Percentiles rank a stretch among this genome's conserved stretches.
phyloP scores from a whole-genome alignment of 2,329 filamentous ascomycete species.

The Aaosphaeria pasadenensis region DNA sequence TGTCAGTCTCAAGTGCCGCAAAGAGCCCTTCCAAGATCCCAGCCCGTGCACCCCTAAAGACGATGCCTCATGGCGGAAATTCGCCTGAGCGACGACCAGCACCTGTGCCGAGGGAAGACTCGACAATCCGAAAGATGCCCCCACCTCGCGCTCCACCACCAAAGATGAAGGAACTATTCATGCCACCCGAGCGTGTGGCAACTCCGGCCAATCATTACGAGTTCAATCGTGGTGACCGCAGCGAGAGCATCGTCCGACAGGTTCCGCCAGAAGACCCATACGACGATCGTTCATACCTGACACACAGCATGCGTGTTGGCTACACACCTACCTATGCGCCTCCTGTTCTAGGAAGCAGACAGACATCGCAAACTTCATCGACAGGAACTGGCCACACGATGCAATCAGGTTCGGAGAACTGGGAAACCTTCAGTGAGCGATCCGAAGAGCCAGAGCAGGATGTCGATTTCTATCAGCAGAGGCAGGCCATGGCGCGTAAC shows the following conservation, averaged over 20 bases:
- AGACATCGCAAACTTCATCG: conserved; percentile 69
- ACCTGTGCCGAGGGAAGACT: conserved; percentile 26
- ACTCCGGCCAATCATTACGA: conserved; percentile 45
- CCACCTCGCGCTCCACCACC: conserved; percentile 64
- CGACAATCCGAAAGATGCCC: conserved; percentile 39
- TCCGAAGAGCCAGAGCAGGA: conserved; percentile 67
- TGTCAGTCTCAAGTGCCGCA: conserved; percentile 22
- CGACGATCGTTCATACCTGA: conserved; percentile 52
- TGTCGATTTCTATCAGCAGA: conserved; percentile 75
- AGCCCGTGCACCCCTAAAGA: conserved; percentile 66
- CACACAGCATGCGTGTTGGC: conserved; percentile 24
- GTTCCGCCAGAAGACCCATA: conserved; percentile 80
- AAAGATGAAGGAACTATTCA: conserved; percentile 83
- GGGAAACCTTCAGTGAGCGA: conserved; percentile 92
- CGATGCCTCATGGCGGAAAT: conserved; percentile 68
- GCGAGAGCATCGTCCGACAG: conserved; percentile 58
- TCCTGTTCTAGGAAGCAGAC: conserved; percentile 49
- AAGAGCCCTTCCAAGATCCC: conserved; percentile 68
- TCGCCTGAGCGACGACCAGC: conserved; percentile 67
- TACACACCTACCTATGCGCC: conserved; percentile 24
- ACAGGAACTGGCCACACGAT: conserved; percentile 52
- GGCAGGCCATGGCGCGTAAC: conserved; percentile 63
- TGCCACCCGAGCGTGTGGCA: conserved; percentile 46
- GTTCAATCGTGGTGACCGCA: conserved; percentile 45
- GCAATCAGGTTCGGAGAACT: conserved; percentile 86